Evolutionary conservation across 805 yeast genomes (phyloP).

Genomic region (Blastobotrys attinorum): DNA sequence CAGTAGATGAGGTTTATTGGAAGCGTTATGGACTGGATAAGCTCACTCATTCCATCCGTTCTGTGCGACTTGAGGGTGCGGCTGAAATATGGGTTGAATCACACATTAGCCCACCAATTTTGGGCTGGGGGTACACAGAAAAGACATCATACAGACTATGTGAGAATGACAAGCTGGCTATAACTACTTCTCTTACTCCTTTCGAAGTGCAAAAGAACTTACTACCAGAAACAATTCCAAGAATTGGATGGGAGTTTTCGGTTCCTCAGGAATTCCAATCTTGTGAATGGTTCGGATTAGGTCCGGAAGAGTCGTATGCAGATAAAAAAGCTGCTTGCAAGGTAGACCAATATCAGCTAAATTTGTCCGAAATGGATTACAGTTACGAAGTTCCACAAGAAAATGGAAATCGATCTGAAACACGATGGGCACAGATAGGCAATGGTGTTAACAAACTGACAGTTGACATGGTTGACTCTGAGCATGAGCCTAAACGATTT

Average conservation of each 20-base stretch:
- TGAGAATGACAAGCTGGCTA: background rate
- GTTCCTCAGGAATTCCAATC: conserved; percentile 15
- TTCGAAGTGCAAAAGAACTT: background rate
- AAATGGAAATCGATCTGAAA: conserved; percentile 29
- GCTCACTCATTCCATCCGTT: conserved; percentile 8
- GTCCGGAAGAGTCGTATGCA: conserved; percentile 31
- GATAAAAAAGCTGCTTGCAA: conserved; percentile 26
- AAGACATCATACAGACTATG: conserved; percentile 12
- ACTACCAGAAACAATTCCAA: conserved; percentile 24
- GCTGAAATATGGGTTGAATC: background rate
- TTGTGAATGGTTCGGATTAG: conserved; percentile 30
- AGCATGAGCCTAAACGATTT: conserved; percentile 6
- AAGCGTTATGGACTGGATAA: conserved; percentile 16
- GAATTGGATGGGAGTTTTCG: conserved; percentile 28
- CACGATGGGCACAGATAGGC: conserved; percentile 23
- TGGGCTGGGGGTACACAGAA: conserved; percentile 24
- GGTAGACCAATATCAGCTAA: conserved; percentile 19
- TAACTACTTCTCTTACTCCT: conserved; percentile 3
- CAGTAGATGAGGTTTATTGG: conserved; percentile 27
- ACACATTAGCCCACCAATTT: conserved; percentile 19
- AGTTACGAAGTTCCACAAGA: conserved; percentile 33
- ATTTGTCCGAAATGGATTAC: conserved; percentile 19
- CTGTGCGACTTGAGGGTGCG: conserved; percentile 23
- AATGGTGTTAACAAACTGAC: conserved; percentile 4
- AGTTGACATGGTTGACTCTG: conserved; percentile 3